Percentiles rank a stretch among this genome's conserved stretches.
Evolutionary conservation across 2,329 filamentous ascomycete species (phyloP).

Genomic region (Lachnellula hyalina): DNA sequence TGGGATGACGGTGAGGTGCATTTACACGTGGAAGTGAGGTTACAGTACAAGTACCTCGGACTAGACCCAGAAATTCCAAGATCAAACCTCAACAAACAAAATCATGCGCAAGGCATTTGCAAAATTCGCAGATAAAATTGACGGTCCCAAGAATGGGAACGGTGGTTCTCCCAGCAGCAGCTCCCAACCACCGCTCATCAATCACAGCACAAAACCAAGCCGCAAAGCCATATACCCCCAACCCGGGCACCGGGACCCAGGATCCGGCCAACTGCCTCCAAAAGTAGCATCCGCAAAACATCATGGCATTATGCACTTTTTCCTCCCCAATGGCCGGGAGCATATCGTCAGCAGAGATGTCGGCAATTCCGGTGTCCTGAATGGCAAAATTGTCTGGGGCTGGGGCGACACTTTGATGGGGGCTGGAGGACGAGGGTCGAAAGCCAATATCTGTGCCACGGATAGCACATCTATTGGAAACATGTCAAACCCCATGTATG

Average conservation of each 20-base stretch:
- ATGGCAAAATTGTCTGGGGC: conserved; percentile 5
- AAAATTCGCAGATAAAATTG: conserved; percentile 4
- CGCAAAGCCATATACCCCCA: conserved; percentile 3
- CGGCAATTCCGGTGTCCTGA: conserved; percentile 1
- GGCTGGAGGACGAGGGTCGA: neutral
- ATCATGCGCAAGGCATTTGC: neutral
- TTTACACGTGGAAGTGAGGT: no score
- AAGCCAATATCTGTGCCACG: conserved; percentile 5
- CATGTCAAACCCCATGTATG: neutral
- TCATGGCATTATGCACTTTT: conserved; percentile 6
- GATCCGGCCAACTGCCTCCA: neutral
- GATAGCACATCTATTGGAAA: conserved; percentile 5
- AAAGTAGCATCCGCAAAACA: conserved; percentile 1
- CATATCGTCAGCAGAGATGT: conserved; percentile 6
- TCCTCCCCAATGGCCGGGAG: conserved; percentile 1
- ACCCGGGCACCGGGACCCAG: neutral
- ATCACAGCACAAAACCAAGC: neutral
- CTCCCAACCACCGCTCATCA: neutral
- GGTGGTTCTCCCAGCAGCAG: neutral
- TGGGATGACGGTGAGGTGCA: no score
- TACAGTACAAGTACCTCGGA: no score
- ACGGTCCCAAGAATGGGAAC: neutral
- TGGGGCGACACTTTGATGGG: conserved; percentile 7
- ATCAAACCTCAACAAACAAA: neutral
- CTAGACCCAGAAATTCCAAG: no score